Percentiles rank a stretch among this genome's conserved stretches.
Evolutionary conservation across 2,329 filamentous ascomycete species (phyloP).

Genomic region (Hymenoscyphus scutula): DNA sequence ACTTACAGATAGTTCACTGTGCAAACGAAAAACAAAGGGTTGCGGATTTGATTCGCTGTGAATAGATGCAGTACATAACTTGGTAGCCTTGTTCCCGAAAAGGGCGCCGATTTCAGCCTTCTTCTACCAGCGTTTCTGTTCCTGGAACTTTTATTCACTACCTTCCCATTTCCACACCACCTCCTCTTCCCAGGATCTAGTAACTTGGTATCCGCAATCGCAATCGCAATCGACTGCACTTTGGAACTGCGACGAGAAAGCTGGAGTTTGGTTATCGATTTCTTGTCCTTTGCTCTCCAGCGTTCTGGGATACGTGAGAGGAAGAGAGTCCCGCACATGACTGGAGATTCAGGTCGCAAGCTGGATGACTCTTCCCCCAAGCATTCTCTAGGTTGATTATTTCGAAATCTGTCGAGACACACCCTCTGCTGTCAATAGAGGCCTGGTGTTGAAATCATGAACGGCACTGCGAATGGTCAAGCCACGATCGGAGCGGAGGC

Average conservation of each 20-base stretch:
- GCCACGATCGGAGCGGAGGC: slow-evolving; percentile 16
- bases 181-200: neutral
- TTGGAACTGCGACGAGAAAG: neutral
- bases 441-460: slow-evolving; percentile 26
- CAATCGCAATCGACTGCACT: neutral
- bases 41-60: slow-evolving; percentile 6
- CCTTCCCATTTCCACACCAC: neutral
- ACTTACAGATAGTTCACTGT: neutral
- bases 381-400: slow-evolving; percentile 7
- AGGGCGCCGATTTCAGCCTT: slow-evolving; percentile 14
- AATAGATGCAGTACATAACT: neutral
- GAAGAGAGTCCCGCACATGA: slow-evolving; percentile 21
- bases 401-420: neutral
- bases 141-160: slow-evolving; percentile 1
- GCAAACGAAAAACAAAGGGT: neutral
- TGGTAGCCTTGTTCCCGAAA: slow-evolving; percentile 15
- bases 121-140: neutral
- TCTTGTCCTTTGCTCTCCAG: neutral
- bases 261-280: neutral
- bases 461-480: slow-evolving; percentile 28
- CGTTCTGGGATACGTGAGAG: neutral
- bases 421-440: neutral
- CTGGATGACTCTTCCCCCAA: slow-evolving; percentile 22
- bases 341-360: slow-evolving; percentile 20
- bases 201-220: neutral